phyloP scores from a whole-genome alignment of 2,329 filamentous ascomycete species.

The Aureobasidium musti region DNA sequence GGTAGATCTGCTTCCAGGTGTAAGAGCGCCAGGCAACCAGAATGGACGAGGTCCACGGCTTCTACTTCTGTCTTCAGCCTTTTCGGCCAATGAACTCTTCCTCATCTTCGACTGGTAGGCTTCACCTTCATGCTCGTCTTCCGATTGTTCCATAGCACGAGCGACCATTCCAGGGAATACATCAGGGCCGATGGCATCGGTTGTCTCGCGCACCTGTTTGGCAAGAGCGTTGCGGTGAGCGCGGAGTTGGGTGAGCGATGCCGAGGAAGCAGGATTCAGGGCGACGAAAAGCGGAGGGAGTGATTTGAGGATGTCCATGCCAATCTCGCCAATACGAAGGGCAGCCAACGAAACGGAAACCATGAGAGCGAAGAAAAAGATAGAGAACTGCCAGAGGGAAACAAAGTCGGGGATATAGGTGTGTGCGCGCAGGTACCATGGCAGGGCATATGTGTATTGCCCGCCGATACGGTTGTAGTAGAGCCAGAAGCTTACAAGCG shows the following conservation, averaged over 20 bases:
- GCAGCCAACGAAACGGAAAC: slow-evolving; percentile 88
- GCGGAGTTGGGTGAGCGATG: slow-evolving; percentile 77
- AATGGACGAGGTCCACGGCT: slow-evolving; percentile 10
- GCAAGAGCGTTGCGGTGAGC: slow-evolving; percentile 72
- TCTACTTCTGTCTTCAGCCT: slow-evolving; percentile 17
- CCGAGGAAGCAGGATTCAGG: slow-evolving; percentile 79
- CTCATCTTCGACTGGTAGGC: slow-evolving; percentile 19
- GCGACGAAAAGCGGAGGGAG: slow-evolving; percentile 83
- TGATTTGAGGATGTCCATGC: slow-evolving; percentile 98
- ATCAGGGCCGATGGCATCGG: slow-evolving; percentile 93
- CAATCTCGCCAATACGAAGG: slow-evolving; percentile 93
- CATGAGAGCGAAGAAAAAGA: slow-evolving; percentile 77
- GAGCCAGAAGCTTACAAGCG: slow-evolving; percentile 72
- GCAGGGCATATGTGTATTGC: neutral
- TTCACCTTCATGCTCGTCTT: slow-evolving; percentile 10
- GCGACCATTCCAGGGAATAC: slow-evolving; percentile 65
- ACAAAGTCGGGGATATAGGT: slow-evolving; percentile 71
- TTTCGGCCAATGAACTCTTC: slow-evolving; percentile 19
- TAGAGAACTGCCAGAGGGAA: slow-evolving; percentile 73
- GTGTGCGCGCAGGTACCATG: slow-evolving; percentile 22
- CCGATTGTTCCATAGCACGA: slow-evolving; percentile 67
- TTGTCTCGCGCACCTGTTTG: slow-evolving; percentile 80
- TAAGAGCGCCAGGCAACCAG: slow-evolving; percentile 15
- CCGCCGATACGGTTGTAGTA: slow-evolving; percentile 81
- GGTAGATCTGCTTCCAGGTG: slow-evolving; percentile 3